phyloP scores from a whole-genome alignment of 2,329 filamentous ascomycete genomes.

The Beauveria sp. region DNA sequence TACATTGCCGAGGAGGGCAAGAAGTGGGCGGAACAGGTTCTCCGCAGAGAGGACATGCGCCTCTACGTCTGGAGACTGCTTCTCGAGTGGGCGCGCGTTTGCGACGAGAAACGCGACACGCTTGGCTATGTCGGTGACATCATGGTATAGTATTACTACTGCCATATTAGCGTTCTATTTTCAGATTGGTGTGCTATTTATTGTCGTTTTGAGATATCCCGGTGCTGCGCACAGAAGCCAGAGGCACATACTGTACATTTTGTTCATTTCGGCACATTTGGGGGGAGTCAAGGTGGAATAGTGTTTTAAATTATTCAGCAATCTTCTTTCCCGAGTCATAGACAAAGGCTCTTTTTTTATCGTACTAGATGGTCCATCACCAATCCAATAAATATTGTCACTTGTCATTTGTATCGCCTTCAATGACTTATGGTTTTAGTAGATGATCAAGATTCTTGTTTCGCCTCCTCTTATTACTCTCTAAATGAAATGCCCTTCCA shows the following conservation, averaged over 20 bases:
- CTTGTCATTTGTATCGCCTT: no score
- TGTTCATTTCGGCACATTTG: background rate
- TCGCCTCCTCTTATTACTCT: background rate
- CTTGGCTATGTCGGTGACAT: conserved; percentile 40
- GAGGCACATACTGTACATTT: background rate
- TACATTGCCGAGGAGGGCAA: conserved; percentile 53
- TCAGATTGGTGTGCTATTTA: background rate
- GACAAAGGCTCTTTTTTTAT: no score
- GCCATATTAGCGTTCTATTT: background rate
- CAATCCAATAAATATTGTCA: no score
- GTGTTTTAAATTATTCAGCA: background rate
- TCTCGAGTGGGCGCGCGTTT: conserved; percentile 48
- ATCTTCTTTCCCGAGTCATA: no score
- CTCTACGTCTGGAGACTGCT: conserved; percentile 57
- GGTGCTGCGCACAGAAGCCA: background rate
- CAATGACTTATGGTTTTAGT: no score
- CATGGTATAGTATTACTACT: background rate
- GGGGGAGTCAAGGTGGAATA: no score
- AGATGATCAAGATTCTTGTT: background rate
- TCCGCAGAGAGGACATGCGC: conserved; percentile 58
- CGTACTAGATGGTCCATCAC: no score
- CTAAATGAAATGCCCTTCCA: background rate
- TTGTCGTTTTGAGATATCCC: background rate
- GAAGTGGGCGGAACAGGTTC: conserved; percentile 53
- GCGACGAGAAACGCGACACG: conserved; percentile 34